phyloP scores from a whole-genome alignment of 202 grass and related monocot species.

The Schoenoplectus tabernaemontani region DNA sequence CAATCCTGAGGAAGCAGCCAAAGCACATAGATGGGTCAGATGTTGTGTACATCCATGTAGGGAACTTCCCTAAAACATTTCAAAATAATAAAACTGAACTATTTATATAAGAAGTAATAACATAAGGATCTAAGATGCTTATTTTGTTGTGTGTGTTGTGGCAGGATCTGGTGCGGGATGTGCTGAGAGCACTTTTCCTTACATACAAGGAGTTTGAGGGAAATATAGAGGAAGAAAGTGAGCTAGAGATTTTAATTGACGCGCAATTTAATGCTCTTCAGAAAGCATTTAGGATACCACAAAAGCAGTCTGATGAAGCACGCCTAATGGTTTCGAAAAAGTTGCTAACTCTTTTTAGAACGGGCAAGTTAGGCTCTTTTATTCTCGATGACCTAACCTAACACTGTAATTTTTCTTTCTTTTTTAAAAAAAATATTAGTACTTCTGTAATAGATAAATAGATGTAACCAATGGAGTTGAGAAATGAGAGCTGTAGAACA shows the following conservation, averaged over 20 bases:
- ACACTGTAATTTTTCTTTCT: conserved; percentile 16
- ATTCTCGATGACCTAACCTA: conserved; percentile 72
- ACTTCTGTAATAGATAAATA: not conserved
- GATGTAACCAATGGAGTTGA: not conserved
- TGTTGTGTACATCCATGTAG: conserved; percentile 74
- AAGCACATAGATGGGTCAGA: conserved; percentile 37
- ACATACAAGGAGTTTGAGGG: conserved; percentile 54
- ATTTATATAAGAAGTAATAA: not conserved
- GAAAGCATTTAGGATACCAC: conserved; percentile 63
- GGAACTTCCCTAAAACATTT: not conserved
- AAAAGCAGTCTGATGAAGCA: conserved; percentile 55
- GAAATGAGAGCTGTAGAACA: not conserved
- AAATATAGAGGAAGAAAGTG: conserved; percentile 55
- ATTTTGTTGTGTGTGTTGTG: conserved; percentile 9
- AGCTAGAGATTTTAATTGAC: conserved; percentile 69
- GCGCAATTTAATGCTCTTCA: conserved; percentile 51
- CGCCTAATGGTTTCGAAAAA: conserved; percentile 59
- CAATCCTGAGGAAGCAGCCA: conserved; percentile 25
- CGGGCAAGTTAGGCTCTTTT: conserved; percentile 70
- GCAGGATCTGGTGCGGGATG: conserved; percentile 73
- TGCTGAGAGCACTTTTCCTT: conserved; percentile 46
- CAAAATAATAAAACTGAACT: not conserved
- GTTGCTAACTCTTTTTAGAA: conserved; percentile 68
- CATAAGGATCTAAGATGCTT: not conserved
- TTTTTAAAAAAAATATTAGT: not conserved